phyloP scores from a whole-genome alignment of 352 stramenopile species.

The Globisporangium orthogonon region DNA sequence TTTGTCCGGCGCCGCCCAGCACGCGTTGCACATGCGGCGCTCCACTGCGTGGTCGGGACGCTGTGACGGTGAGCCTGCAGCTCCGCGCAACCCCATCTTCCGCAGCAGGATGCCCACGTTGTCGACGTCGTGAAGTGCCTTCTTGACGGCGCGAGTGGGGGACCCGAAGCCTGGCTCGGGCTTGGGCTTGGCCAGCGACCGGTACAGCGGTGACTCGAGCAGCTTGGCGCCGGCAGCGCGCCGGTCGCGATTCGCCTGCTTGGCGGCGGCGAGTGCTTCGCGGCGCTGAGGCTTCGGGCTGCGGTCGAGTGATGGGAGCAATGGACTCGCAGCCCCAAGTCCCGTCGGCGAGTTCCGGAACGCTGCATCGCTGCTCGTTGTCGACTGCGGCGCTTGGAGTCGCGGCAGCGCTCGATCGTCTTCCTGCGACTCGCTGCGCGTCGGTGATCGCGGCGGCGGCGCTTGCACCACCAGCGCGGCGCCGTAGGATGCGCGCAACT shows the following conservation, averaged over 20 bases:
- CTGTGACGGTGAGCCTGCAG: slow-evolving; percentile 21
- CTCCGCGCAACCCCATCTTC: slow-evolving; percentile 56
- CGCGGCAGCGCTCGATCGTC: slow-evolving; percentile 4
- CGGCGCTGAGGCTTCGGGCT: slow-evolving; percentile 13
- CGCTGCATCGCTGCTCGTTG: neutral
- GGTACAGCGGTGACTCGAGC: slow-evolving; percentile 66
- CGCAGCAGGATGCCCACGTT: slow-evolving; percentile 62
- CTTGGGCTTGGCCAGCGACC: slow-evolving; percentile 55
- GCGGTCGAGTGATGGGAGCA: slow-evolving; percentile 29
- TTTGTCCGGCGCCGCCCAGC: slow-evolving; percentile 56
- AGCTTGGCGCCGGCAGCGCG: slow-evolving; percentile 40
- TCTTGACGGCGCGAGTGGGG: slow-evolving; percentile 38
- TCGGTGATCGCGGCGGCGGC: slow-evolving; percentile 18
- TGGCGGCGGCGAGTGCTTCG: slow-evolving; percentile 10
- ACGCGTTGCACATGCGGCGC: slow-evolving; percentile 77
- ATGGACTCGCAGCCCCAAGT: neutral
- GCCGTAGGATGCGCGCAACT: slow-evolving; percentile 52
- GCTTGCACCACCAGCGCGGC: slow-evolving; percentile 45
- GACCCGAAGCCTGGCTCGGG: slow-evolving; percentile 20
- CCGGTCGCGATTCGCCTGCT: slow-evolving; percentile 22
- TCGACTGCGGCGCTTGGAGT: neutral
- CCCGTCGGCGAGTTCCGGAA: neutral
- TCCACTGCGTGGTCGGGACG: slow-evolving; percentile 62
- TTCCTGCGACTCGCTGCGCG: slow-evolving; percentile 16
- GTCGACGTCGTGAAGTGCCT: slow-evolving; percentile 60